A percentile compares a stretch with the other conserved stretches of the same genome.
Evolutionary conservation across 768 basidiomycete genomes (phyloP).

Genomic region (button mushroom (Agaricus bisporus)): DNA sequence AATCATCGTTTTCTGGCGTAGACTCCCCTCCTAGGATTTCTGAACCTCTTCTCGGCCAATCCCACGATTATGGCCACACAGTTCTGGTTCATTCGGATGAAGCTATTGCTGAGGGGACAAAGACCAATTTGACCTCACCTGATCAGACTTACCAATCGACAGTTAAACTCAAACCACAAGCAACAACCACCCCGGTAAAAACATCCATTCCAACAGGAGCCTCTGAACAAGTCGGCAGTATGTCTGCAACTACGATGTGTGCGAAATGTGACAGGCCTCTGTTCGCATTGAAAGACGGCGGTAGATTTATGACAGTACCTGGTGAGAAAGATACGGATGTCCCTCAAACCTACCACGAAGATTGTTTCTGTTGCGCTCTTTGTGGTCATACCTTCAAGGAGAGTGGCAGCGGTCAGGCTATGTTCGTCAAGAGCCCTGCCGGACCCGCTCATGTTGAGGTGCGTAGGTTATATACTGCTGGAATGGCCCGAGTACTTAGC

Average conservation of each 20-base stretch:
- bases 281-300: conserved; percentile 50
- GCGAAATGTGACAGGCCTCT: conserved; percentile 53
- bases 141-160: conserved; percentile 21
- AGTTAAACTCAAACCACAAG: conserved; percentile 12
- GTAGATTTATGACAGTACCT: conserved; percentile 70
- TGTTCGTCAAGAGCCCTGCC: conserved; percentile 60
- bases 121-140: conserved; percentile 26
- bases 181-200: conserved; percentile 21
- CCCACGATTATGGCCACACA: conserved; percentile 16
- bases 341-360: conserved; percentile 62
- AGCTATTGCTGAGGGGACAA: conserved; percentile 25
- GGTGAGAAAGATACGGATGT: conserved; percentile 34
- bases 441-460: conserved; percentile 70
- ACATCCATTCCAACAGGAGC: conserved; percentile 17
- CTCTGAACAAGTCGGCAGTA: conserved; percentile 8
- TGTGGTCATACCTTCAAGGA: conserved; percentile 65
- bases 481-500: not conserved
- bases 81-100: conserved; percentile 23
- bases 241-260: conserved; percentile 42
- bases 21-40: conserved; percentile 42
- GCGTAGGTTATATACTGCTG: conserved; percentile 8
- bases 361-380: conserved; percentile 69
- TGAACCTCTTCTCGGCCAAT: conserved; percentile 16
- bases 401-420: conserved; percentile 51
- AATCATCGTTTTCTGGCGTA: conserved; percentile 42